phyloP scores from a whole-genome alignment of 805 yeast species.

The Blastobotrys peoriensis region DNA sequence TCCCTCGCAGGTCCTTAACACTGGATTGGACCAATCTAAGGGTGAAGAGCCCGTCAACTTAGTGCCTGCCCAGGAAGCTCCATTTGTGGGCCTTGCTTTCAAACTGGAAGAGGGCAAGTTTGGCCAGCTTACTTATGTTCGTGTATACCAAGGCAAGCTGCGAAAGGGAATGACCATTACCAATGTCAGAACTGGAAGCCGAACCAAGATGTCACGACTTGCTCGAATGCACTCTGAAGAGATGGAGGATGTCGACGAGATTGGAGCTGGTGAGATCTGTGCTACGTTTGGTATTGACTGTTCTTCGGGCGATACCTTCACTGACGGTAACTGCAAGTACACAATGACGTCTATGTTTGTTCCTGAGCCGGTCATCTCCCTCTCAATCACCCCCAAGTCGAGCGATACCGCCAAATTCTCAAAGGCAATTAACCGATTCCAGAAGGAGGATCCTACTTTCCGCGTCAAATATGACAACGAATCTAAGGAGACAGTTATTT shows the following conservation, averaged over 20 bases:
- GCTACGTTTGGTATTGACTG: conserved; percentile 99
- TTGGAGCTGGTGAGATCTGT: conserved; percentile 97
- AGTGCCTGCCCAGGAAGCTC: conserved; percentile 63
- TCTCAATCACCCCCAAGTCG: conserved; percentile 81
- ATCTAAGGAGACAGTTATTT: conserved; percentile 87
- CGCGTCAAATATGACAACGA: conserved; percentile 85
- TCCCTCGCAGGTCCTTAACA: conserved; percentile 88
- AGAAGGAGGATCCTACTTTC: conserved; percentile 98
- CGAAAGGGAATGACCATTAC: conserved; percentile 85
- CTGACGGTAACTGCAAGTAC: conserved; percentile 71
- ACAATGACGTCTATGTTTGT: conserved; percentile 98
- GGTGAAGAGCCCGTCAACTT: conserved; percentile 66
- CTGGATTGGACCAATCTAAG: conserved; percentile 67
- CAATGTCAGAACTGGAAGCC: conserved; percentile 88
- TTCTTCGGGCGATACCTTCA: conserved; percentile 96
- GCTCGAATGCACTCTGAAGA: conserved; percentile 99
- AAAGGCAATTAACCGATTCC: conserved; percentile 95
- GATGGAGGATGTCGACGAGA: conserved; percentile 96
- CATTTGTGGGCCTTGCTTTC: conserved; percentile 97
- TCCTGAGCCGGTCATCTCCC: conserved; percentile 96
- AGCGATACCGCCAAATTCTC: conserved; percentile 87
- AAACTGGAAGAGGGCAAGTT: conserved; percentile 97
- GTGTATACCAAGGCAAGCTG: conserved; percentile 94
- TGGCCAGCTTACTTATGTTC: conserved; percentile 94
- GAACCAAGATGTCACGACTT: conserved; percentile 84